phyloP scores from a whole-genome alignment of 371 early-diverging fungal genomes.

The Zychaea mexicana region DNA sequence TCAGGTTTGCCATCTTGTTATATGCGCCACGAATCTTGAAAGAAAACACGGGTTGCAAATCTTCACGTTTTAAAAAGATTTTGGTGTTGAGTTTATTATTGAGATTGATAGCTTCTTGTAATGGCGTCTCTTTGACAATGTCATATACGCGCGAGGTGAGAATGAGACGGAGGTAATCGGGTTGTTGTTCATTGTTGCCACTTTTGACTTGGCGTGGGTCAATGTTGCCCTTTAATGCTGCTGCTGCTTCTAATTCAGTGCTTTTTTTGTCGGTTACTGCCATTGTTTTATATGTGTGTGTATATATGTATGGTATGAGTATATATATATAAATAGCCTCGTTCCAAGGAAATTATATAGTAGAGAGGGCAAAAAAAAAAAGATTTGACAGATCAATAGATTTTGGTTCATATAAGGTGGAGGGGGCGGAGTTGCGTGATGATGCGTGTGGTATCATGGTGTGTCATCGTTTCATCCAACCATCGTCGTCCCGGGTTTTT shows the following conservation, averaged over 20 bases:
- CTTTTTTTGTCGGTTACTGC: not conserved
- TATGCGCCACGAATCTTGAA: conserved; percentile 98
- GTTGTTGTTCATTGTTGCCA: conserved; percentile 22
- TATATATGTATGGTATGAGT: too few species aligned
- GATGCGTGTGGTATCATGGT: too few species aligned
- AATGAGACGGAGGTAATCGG: conserved; percentile 90
- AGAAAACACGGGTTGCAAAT: conserved; percentile 94
- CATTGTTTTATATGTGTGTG: not conserved
- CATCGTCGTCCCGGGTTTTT: too few species aligned
- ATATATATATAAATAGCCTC: too few species aligned
- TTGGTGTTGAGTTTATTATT: conserved; percentile 68
- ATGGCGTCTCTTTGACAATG: conserved; percentile 89
- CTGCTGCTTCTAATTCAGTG: not conserved
- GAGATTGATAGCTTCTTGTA: conserved; percentile 81
- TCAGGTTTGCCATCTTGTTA: conserved; percentile 84
- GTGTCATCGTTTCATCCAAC: too few species aligned
- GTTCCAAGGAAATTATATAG: too few species aligned
- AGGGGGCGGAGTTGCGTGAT: too few species aligned
- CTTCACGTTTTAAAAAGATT: conserved; percentile 92
- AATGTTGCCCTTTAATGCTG: too few species aligned
- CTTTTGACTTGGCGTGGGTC: too few species aligned
- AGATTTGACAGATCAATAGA: too few species aligned
- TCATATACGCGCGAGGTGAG: conserved; percentile 92
- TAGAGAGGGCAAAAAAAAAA: too few species aligned
- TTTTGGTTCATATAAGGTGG: too few species aligned